These are phyloP conservation scores for Davidsoniella neocaledoniae DNA, from an alignment of 2,329 filamentous ascomycete species.

Conservation along the genomic window DNA sequence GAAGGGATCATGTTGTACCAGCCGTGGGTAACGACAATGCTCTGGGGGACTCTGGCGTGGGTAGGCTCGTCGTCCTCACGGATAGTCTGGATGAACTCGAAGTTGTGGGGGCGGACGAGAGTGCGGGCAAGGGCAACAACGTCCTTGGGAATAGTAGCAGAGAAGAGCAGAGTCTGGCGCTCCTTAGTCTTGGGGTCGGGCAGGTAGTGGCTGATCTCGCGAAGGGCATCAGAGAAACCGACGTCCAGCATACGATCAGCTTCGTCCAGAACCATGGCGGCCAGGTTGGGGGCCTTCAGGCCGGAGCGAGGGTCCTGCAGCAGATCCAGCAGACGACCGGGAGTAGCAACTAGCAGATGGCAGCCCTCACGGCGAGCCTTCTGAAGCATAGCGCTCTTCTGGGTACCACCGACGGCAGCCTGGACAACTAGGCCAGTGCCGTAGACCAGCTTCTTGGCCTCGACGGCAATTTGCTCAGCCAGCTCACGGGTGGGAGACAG, in stretches of 20 bases:
- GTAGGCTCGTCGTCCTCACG: constrained; percentile 66
- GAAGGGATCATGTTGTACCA: constrained; percentile 64
- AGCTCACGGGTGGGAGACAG: constrained; percentile 69
- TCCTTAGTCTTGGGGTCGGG: constrained; percentile 46
- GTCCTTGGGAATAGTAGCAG: constrained; percentile 73
- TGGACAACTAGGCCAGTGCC: constrained; percentile 50
- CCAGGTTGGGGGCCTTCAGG: constrained; percentile 62
- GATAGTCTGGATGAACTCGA: constrained; percentile 85
- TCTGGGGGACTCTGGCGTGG: constrained; percentile 70
- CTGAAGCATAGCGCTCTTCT: constrained; percentile 51
- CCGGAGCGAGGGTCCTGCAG: constrained; percentile 47
- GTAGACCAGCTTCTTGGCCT: constrained; percentile 51
- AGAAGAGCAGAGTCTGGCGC: constrained; percentile 88
- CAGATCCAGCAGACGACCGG: constrained; percentile 72
- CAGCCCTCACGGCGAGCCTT: constrained; percentile 60
- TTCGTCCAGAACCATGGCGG: constrained; percentile 88
- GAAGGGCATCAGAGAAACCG: constrained; percentile 55
- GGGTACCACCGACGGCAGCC: constrained; percentile 82
- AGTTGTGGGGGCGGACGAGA: constrained; percentile 62
- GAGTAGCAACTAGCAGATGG: constrained; percentile 79
- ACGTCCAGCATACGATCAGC: constrained; percentile 98
- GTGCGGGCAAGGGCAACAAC: constrained; percentile 64
- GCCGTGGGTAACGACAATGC: constrained; percentile 47
- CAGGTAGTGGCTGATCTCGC: constrained; percentile 41
- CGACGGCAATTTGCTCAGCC: constrained; percentile 62